These are phyloP conservation scores for Backusella parvicylindrica DNA, from an alignment of 192 early-diverging fungal species.

Conservation along the genomic window DNA sequence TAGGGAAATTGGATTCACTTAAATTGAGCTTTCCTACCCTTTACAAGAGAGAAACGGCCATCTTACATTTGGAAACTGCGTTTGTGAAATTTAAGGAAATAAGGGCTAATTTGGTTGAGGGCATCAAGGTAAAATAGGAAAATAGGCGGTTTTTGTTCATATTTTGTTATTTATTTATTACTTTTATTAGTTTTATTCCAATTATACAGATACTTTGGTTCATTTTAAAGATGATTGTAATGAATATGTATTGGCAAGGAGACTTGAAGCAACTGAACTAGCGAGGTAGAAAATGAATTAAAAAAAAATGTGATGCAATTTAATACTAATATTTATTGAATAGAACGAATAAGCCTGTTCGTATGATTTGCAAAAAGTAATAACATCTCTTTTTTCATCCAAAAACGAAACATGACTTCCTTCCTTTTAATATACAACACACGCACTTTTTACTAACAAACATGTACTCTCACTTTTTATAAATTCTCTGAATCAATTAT, in stretches of 20 bases:
- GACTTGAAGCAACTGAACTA: conserved; percentile 31
- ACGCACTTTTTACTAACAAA: background rate
- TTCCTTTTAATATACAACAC: background rate
- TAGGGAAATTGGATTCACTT: conserved; percentile 6
- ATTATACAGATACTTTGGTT: conserved; percentile 30
- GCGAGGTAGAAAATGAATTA: conserved; percentile 2
- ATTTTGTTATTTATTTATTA: background rate
- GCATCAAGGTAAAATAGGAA: conserved; percentile 52
- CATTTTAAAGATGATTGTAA: conserved; percentile 29
- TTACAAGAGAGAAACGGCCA: conserved; percentile 65
- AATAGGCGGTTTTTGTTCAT: background rate
- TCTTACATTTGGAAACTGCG: conserved; percentile 72
- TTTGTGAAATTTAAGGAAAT: conserved; percentile 76
- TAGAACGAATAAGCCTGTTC: background rate
- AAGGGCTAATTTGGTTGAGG: conserved; percentile 73
- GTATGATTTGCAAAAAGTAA: conserved; percentile 6
- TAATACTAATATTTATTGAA: background rate
- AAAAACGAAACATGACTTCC: background rate
- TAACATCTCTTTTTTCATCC: too few relatives aligned
- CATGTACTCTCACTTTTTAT: background rate
- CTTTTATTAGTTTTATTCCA: conserved; percentile 31
- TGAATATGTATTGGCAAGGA: conserved; percentile 31
- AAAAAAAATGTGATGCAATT: background rate
- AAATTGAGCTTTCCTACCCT: conserved; percentile 45
- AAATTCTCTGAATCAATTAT: background rate